These are phyloP conservation scores for Penicillium simplicissimum DNA, from an alignment of 495 filamentous ascomycete genomes.

Conservation along the genomic window DNA sequence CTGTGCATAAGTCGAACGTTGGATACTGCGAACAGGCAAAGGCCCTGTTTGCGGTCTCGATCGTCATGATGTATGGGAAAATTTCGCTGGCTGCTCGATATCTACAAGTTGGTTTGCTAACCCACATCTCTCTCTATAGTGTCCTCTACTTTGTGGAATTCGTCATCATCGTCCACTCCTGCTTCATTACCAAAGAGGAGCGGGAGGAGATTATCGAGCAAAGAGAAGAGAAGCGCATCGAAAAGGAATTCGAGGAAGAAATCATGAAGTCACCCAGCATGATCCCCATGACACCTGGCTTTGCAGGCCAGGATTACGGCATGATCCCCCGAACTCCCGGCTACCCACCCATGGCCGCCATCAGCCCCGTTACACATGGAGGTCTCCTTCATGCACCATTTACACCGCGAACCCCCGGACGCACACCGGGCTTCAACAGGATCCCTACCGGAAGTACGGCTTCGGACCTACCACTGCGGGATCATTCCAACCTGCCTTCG, in stretches of 20 bases:
- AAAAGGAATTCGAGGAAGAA: constrained; percentile 47
- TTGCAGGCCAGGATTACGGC: constrained; percentile 11
- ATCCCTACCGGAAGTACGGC: constrained; percentile 26
- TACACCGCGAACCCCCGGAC: constrained; percentile 27
- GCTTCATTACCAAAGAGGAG: constrained; percentile 57
- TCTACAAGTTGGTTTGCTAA: constrained; percentile 16
- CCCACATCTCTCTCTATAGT: constrained; percentile 29
- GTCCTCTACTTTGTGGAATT: constrained; percentile 58
- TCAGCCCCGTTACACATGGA: constrained; percentile 17
- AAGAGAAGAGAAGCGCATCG: constrained; percentile 42
- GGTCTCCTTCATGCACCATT: constrained; percentile 32
- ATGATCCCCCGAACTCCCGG: constrained; percentile 32
- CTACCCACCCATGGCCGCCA: constrained; percentile 26
- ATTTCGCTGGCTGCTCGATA: not conserved
- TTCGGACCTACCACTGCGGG: constrained; percentile 47
- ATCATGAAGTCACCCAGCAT: constrained; percentile 47
- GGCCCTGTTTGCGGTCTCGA: constrained; percentile 66
- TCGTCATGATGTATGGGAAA: constrained; percentile 67
- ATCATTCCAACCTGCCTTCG: constrained; percentile 27
- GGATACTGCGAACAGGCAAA: constrained; percentile 78
- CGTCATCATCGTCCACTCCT: constrained; percentile 57
- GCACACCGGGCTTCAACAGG: constrained; percentile 47
- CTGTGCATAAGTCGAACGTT: constrained; percentile 52
- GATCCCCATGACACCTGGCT: constrained; percentile 37
- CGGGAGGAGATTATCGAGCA: constrained; percentile 33